Conservation (phyloP, 2,329 filamentous ascomycete genomes). For the Thielaviopsis populi region DNA sequence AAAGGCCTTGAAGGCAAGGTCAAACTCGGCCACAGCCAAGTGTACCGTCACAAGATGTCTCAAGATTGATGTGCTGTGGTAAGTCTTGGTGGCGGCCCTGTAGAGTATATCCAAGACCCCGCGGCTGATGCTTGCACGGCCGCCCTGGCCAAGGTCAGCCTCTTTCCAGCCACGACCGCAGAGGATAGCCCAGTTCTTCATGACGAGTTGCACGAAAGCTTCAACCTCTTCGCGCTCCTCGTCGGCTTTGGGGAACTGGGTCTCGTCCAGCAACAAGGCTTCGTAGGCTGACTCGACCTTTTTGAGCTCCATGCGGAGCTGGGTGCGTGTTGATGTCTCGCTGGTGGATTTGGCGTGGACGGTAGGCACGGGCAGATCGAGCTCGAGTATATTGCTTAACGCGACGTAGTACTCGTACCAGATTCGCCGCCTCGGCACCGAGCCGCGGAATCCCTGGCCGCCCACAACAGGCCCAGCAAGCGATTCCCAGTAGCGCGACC, state of each 20-base stretch:
- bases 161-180: constrained; percentile 70
- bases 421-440: constrained; percentile 49
- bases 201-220: constrained; percentile 60
- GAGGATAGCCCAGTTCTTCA: constrained; percentile 72
- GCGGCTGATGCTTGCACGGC: constrained; percentile 58
- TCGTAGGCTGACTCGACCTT: constrained; percentile 69
- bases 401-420: constrained; percentile 78
- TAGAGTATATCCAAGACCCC: constrained; percentile 79
- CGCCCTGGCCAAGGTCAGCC: constrained; percentile 64
- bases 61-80: constrained; percentile 82
- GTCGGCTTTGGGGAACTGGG: constrained; percentile 70
- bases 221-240: constrained; percentile 69
- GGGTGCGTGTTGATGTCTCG: constrained; percentile 41
- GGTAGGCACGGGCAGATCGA: constrained; percentile 45
- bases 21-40: constrained; percentile 75
- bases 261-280: constrained; percentile 59
- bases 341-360: constrained; percentile 30
- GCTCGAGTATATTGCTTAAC: constrained; percentile 59
- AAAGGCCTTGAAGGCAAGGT: constrained; percentile 78
- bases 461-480: constrained; percentile 34
- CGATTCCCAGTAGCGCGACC: constrained; percentile 54
- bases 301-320: constrained; percentile 63
- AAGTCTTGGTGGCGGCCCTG: constrained; percentile 79
- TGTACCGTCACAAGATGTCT: constrained; percentile 80
- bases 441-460: constrained; percentile 43